Evolutionary conservation across 1,284 basidiomycete species (phyloP), one percentile per base, ranked within the genome.

Genomic region (Pascua guehoae): DNA sequence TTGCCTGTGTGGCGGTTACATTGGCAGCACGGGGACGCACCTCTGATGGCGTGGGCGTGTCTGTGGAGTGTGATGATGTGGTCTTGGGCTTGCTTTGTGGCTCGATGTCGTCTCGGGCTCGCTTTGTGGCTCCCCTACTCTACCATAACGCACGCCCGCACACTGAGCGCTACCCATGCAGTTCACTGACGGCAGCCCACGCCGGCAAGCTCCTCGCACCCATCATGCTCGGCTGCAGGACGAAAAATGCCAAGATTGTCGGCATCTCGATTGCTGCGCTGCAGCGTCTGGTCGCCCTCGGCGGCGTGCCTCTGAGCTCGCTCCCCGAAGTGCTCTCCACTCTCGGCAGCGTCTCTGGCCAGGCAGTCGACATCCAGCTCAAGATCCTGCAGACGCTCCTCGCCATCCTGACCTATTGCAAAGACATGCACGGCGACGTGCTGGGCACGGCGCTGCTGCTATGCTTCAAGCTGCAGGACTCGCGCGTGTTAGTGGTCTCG

Each of bases 391-490:
- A 97, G 75, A 94, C 90, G 0, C 82, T 96, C 12, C 84, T 94
- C 10, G 89, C 88, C 0, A 84, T 96, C 18, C 85, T 96, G 57
- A 94, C 91, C 0, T 91, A 91, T 70, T 91, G 91, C 68, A 82
- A 84, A 10, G 82, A 84, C 39, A 84, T 95, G 11, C 89, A 93
- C 67, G 91, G 87, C 10, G 81, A 81, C 18, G 73, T 91, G 14
- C 80, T 97, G 2, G 90, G 87, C 15, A 87, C 91, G 71, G 74
- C 91, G 0, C 81, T 98, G 0, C 79, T 96, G 37, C 79, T 97
- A 10, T 97, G 93, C 70, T 97, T 98, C 81, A 91, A 86, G 73
- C 79, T 98, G 24, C 94, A 97, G 76, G 94, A 98, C 63, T 94
- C 91, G 8, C 86, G 90, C 59, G 96, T 96, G 24, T 88, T 89